A percentile compares a stretch with the other conserved stretches of the same genome.
Conservation (phyloP, 768 basidiomycete genomes). For the Floccularia luteovirens region DNA sequence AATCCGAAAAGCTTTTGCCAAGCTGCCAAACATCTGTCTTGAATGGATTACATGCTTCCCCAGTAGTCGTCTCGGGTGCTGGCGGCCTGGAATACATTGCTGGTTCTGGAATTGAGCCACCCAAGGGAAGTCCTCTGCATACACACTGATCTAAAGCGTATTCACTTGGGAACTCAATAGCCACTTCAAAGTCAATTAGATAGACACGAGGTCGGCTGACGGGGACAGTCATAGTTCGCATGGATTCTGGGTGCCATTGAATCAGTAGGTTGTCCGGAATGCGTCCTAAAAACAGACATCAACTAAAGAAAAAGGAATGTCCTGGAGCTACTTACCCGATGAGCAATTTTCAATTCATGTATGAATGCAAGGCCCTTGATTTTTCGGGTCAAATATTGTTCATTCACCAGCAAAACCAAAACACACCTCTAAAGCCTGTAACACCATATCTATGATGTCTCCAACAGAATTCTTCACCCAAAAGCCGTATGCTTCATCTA, state of each 20-base stretch:
- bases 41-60: slow-evolving; percentile 15
- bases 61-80: slow-evolving; percentile 15
- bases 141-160: slow-evolving; percentile 9
- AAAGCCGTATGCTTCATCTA: slow-evolving; percentile 6
- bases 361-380: slow-evolving; percentile 13
- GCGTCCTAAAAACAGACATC: slow-evolving; percentile 15
- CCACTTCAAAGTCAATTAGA: slow-evolving; percentile 22
- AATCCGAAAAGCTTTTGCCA: slow-evolving; percentile 8
- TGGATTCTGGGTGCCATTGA: slow-evolving; percentile 21
- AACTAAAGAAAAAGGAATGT: slow-evolving; percentile 1
- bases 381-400: background rate
- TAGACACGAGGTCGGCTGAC: slow-evolving; percentile 18
- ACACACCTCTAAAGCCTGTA: slow-evolving; percentile 20
- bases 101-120: slow-evolving; percentile 8
- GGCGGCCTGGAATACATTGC: slow-evolving; percentile 12
- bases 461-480: slow-evolving; percentile 21
- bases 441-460: slow-evolving; percentile 19
- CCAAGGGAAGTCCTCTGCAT: slow-evolving; percentile 11
- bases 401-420: background rate
- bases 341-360: slow-evolving; percentile 13
- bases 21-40: slow-evolving; percentile 23
- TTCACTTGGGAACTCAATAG: slow-evolving; percentile 16
- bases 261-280: slow-evolving; percentile 20
- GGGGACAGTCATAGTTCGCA: slow-evolving; percentile 7
- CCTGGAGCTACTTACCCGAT: slow-evolving; percentile 13